Conservation (phyloP, 2,329 filamentous ascomycete species). For the Beauveria bassiana region DNA sequence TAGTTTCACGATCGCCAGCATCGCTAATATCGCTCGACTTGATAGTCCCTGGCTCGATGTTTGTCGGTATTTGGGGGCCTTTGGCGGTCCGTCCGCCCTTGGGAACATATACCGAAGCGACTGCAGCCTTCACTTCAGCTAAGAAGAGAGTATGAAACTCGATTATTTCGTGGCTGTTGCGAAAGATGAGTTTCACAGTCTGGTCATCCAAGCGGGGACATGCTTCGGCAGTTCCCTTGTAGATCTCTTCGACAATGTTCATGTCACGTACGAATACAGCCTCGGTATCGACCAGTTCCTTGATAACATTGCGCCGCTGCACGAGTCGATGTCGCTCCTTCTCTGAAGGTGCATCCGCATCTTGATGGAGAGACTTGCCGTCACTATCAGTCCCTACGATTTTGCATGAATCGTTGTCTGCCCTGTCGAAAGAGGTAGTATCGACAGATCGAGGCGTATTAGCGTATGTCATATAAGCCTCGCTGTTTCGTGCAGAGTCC, state of each 20-base stretch:
- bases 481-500: slow-evolving; percentile 37
- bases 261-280: slow-evolving; percentile 87
- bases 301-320: slow-evolving; percentile 76
- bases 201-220: slow-evolving; percentile 72
- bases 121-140: slow-evolving; percentile 71
- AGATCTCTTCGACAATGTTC: slow-evolving; percentile 96
- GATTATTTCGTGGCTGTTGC: slow-evolving; percentile 86
- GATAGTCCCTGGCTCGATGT: slow-evolving; percentile 33
- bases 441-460: slow-evolving; percentile 40
- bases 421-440: slow-evolving; percentile 35
- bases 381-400: slow-evolving; percentile 29
- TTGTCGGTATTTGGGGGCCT: slow-evolving; percentile 33
- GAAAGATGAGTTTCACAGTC: slow-evolving; percentile 84
- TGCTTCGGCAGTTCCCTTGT: slow-evolving; percentile 83
- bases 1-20: slow-evolving; percentile 43
- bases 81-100: slow-evolving; percentile 37
- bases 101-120: slow-evolving; percentile 70
- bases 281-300: slow-evolving; percentile 90
- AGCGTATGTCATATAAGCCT: slow-evolving; percentile 35
- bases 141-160: slow-evolving; percentile 77
- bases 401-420: slow-evolving; percentile 31
- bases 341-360: slow-evolving; percentile 35
- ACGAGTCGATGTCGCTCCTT: slow-evolving; percentile 64
- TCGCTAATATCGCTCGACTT: slow-evolving; percentile 39
- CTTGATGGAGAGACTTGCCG: slow-evolving; percentile 24